A percentile compares a stretch with the other conserved stretches of the same genome.
phyloP scores from a whole-genome alignment of 768 basidiomycete species.

The Auriculariales sp. region DNA sequence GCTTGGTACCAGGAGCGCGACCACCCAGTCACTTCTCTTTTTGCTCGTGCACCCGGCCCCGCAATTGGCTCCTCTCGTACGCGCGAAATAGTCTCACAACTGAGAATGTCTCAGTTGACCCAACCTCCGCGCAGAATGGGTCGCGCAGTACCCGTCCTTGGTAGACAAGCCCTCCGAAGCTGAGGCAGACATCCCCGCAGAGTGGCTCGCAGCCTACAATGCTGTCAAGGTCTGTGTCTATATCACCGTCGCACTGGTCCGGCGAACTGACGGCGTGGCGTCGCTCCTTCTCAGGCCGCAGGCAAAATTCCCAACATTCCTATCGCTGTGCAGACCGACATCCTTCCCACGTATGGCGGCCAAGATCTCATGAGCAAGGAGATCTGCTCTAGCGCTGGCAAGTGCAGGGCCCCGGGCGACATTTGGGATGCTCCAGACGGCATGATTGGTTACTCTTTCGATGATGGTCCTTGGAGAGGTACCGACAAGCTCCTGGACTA shows the following conservation, averaged over 20 bases:
- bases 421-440: conserved; percentile 69
- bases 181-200: not conserved
- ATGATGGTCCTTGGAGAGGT: conserved; percentile 50
- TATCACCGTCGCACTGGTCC: too few relatives aligned
- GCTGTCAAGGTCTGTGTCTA: too few relatives aligned
- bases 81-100: conserved; percentile 12
- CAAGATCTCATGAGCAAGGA: conserved; percentile 20
- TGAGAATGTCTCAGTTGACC: not conserved
- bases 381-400: conserved; percentile 68
- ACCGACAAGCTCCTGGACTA: conserved; percentile 3
- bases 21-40: conserved; percentile 53
- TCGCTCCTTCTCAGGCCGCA: too few relatives aligned
- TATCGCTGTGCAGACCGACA: conserved; percentile 15
- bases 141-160: conserved; percentile 37
- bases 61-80: conserved; percentile 51
- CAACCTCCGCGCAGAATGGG: conserved; percentile 37
- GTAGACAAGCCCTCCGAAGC: not conserved
- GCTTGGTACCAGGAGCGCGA: conserved; percentile 50
- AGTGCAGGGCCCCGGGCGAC: conserved; percentile 41
- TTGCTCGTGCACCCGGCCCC: conserved; percentile 31
- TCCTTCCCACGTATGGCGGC: conserved; percentile 25
- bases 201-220: conserved; percentile 11
- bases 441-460: conserved; percentile 51
- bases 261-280: too few relatives aligned
- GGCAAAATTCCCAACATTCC: conserved; percentile 66